Conservation (phyloP, 345 rosid genomes). For the Hibiscus trionum region DNA sequence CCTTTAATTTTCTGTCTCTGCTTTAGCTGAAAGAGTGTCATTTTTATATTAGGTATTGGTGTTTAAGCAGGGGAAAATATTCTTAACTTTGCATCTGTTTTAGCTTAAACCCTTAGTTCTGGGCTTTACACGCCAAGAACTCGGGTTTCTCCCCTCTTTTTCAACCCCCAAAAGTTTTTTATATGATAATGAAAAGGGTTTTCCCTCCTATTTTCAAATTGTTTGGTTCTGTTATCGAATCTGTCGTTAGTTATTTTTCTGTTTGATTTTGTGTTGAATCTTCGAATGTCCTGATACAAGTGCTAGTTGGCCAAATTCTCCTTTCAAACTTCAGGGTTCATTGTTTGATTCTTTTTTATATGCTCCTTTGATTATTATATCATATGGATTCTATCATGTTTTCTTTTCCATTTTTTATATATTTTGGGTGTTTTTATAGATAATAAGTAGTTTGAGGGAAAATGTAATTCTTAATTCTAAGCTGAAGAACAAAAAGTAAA, state of each 20-base stretch:
- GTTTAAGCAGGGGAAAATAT: neutral
- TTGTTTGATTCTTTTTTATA: neutral
- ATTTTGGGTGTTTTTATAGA: neutral
- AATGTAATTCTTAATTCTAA: neutral
- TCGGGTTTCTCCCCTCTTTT: no score
- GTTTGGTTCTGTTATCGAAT: no score
- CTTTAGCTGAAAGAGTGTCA: neutral
- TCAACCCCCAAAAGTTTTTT: no score
- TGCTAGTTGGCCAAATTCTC: slow-evolving; percentile 4
- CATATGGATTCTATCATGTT: neutral
- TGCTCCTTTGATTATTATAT: neutral
- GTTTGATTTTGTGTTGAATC: no score
- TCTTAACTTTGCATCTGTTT: neutral
- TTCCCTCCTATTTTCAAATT: no score
- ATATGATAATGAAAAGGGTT: no score
- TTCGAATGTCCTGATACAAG: neutral
- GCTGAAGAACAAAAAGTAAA: neutral
- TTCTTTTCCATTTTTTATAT: neutral
- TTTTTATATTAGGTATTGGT: neutral
- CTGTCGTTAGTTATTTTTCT: no score
- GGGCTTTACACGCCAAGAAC: no score
- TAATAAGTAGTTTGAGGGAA: neutral
- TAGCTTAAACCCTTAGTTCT: neutral
- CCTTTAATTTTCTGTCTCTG: neutral
- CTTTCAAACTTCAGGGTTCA: neutral